Evolutionary conservation across 2,329 filamentous ascomycete species (phyloP).

Genomic region (Tricladium varicosporioides): DNA sequence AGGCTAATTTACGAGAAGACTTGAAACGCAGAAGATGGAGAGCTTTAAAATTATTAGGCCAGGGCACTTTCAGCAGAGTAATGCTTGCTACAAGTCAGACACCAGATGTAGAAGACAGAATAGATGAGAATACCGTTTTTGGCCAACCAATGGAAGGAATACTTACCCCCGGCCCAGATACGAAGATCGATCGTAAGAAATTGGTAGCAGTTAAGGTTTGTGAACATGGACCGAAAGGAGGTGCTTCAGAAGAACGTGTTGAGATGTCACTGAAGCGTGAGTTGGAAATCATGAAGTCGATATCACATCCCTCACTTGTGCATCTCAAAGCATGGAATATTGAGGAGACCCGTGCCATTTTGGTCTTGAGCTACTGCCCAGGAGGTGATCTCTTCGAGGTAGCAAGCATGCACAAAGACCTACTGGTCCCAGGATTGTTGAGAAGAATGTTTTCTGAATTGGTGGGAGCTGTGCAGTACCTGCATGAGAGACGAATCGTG

Average conservation of each 20-base stretch:
- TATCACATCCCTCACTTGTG: slow-evolving; percentile 86
- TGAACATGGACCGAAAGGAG: slow-evolving; percentile 89
- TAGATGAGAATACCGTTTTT: slow-evolving; percentile 36
- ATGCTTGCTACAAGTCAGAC: slow-evolving; percentile 83
- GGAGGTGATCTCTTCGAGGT: slow-evolving; percentile 95
- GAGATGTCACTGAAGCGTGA: slow-evolving; percentile 93
- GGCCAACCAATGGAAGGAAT: slow-evolving; percentile 27
- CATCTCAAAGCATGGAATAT: slow-evolving; percentile 90
- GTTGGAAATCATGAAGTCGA: slow-evolving; percentile 85
- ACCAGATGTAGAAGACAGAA: slow-evolving; percentile 43
- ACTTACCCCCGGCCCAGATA: slow-evolving; percentile 31
- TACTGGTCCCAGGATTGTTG: slow-evolving; percentile 68
- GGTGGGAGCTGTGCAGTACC: slow-evolving; percentile 78
- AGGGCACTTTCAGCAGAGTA: slow-evolving; percentile 94
- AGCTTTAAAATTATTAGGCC: slow-evolving; percentile 76
- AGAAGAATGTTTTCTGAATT: slow-evolving; percentile 88
- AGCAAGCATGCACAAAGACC: slow-evolving; percentile 67
- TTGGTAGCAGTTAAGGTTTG: slow-evolving; percentile 94
- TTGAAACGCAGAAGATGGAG: slow-evolving; percentile 75
- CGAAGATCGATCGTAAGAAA: slow-evolving; percentile 64
- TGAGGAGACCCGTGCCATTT: slow-evolving; percentile 75
- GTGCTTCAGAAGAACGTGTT: slow-evolving; percentile 87
- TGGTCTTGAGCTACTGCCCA: slow-evolving; percentile 88
- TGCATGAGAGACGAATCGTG: slow-evolving; percentile 83
- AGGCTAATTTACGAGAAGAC: slow-evolving; percentile 64